Evolutionary conservation across 2,329 filamentous ascomycete species (phyloP).

Genomic region (Fusarium nygamai): DNA sequence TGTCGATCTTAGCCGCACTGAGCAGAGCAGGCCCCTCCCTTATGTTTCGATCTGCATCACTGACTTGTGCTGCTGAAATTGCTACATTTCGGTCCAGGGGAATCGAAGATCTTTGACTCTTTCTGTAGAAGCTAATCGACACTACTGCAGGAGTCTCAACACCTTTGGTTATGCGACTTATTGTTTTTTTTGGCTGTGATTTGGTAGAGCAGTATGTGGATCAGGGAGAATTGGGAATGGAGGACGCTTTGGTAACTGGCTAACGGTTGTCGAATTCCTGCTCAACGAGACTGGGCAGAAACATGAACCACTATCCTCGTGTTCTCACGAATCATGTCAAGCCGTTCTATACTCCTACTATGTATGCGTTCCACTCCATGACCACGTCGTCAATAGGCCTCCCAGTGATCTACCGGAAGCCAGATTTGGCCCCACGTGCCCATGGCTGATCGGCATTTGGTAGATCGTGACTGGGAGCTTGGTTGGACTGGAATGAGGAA

Average conservation of each 20-base stretch:
- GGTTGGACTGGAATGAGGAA: constrained; percentile 6
- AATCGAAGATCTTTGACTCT: background rate
- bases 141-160: background rate
- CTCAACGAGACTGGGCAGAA: background rate
- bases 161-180: background rate
- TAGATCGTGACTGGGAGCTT: background rate
- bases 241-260: background rate
- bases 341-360: background rate
- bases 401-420: background rate
- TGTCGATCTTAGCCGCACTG: background rate
- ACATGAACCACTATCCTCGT: background rate
- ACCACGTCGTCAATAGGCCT: background rate
- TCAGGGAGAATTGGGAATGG: background rate
- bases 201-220: background rate
- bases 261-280: background rate
- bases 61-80: background rate
- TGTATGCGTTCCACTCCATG: too few relatives aligned
- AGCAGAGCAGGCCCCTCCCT: background rate
- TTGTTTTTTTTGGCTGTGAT: background rate
- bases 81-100: background rate
- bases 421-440: constrained; percentile 1
- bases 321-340: background rate
- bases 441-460: background rate
- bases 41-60: background rate
- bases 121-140: background rate